Evolutionary conservation across 2,329 filamentous ascomycete species (phyloP).

Genomic region (Penicillium sclerotigenum): DNA sequence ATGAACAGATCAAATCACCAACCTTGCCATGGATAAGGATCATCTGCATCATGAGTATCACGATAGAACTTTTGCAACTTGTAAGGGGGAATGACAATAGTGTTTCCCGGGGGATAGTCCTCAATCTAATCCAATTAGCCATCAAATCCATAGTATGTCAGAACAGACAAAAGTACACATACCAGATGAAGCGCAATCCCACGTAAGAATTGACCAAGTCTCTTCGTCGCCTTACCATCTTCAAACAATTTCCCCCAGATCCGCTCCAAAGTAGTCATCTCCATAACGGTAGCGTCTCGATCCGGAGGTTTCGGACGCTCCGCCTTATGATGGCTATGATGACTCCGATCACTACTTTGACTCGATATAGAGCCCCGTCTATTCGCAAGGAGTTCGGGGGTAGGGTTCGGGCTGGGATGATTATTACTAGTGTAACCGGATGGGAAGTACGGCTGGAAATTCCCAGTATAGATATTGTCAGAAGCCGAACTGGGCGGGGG

Average conservation of each 20-base stretch:
- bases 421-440: slow-evolving; percentile 22
- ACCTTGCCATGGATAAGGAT: slow-evolving; percentile 68
- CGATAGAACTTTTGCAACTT: slow-evolving; percentile 75
- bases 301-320: slow-evolving; percentile 40
- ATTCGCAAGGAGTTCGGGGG: slow-evolving; percentile 22
- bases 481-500: slow-evolving; percentile 16
- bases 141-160: neutral
- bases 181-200: slow-evolving; percentile 74
- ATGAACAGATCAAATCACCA: neutral
- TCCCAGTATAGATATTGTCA: slow-evolving; percentile 5
- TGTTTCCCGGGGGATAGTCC: slow-evolving; percentile 64
- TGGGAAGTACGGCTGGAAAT: slow-evolving; percentile 21
- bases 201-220: slow-evolving; percentile 67
- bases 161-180: slow-evolving; percentile 27
- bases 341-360: slow-evolving; percentile 32
- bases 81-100: slow-evolving; percentile 68
- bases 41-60: slow-evolving; percentile 60
- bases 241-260: slow-evolving; percentile 76
- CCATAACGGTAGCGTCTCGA: slow-evolving; percentile 42
- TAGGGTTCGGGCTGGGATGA: slow-evolving; percentile 21
- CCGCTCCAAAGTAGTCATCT: slow-evolving; percentile 62
- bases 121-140: slow-evolving; percentile 55
- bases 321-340: slow-evolving; percentile 17
- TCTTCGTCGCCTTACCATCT: slow-evolving; percentile 62
- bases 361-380: slow-evolving; percentile 37